phyloP scores from a whole-genome alignment of 2,329 filamentous ascomycete species.

The Thelonectria rubi region DNA sequence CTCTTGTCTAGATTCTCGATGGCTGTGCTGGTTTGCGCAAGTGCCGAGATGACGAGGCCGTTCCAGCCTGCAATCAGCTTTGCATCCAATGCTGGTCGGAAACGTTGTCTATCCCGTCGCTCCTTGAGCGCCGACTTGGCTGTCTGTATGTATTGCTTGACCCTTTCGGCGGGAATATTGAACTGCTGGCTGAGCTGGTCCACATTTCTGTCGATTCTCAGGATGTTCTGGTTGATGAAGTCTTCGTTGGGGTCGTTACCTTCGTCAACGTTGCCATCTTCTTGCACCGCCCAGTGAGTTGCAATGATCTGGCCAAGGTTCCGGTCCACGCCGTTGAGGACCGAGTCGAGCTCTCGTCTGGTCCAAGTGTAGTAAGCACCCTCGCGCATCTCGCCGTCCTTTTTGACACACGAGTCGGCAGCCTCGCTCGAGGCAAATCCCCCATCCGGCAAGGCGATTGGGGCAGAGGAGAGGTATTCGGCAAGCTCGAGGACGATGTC shows the following conservation, averaged over 20 bases:
- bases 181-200: constrained; percentile 79
- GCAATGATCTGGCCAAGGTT: constrained; percentile 78
- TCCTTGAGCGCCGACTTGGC: constrained; percentile 74
- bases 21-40: constrained; percentile 78
- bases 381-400: constrained; percentile 83
- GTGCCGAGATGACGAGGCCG: constrained; percentile 82
- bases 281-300: constrained; percentile 82
- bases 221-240: constrained; percentile 91
- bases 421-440: constrained; percentile 91
- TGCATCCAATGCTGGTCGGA: constrained; percentile 81
- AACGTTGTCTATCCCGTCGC: constrained; percentile 77
- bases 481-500: constrained; percentile 83
- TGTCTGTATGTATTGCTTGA: constrained; percentile 71
- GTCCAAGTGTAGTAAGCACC: constrained; percentile 98
- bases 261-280: constrained; percentile 85
- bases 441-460: constrained; percentile 73
- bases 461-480: constrained; percentile 80
- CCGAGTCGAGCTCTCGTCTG: constrained; percentile 80
- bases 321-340: constrained; percentile 62
- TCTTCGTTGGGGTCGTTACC: constrained; percentile 91
- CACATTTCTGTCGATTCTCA: constrained; percentile 74
- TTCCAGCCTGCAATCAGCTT: constrained; percentile 92
- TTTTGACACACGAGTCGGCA: constrained; percentile 81
- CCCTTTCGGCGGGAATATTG: constrained; percentile 73
- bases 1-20: constrained; percentile 68